Conservation (phyloP, 1,284 basidiomycete genomes). For the Ceratobasidium sp. region DNA sequence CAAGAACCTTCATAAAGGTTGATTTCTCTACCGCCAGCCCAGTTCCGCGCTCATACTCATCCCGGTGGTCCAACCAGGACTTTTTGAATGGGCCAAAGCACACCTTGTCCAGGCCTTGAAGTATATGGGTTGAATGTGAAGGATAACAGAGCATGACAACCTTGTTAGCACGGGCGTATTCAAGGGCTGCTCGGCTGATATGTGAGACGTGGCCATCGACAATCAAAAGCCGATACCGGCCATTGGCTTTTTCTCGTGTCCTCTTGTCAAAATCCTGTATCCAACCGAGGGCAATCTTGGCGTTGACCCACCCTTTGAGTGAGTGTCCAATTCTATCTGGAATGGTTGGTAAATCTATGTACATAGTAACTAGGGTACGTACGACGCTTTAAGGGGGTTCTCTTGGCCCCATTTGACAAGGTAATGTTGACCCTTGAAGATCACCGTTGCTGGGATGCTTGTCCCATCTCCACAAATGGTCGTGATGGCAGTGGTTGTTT, state of each 20-base stretch:
- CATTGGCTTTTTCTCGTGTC: slow-evolving; percentile 57
- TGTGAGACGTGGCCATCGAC: slow-evolving; percentile 62
- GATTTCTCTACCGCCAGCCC: slow-evolving; percentile 52
- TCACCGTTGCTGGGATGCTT: slow-evolving; percentile 54
- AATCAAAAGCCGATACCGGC: slow-evolving; percentile 54
- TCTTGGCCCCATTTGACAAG: slow-evolving; percentile 53
- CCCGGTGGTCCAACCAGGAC: slow-evolving; percentile 28
- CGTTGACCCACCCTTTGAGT: slow-evolving; percentile 54
- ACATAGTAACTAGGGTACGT: background rate
- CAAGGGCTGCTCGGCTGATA: slow-evolving; percentile 56
- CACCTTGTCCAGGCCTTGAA: slow-evolving; percentile 49
- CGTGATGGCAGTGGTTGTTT: slow-evolving; percentile 58
- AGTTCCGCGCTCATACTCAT: slow-evolving; percentile 50
- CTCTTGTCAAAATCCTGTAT: slow-evolving; percentile 57
- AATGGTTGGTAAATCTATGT: background rate
- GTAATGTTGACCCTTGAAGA: slow-evolving; percentile 59
- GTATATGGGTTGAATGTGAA: slow-evolving; percentile 54
- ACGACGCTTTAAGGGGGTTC: slow-evolving; percentile 45
- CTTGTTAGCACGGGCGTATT: slow-evolving; percentile 55
- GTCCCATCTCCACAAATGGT: slow-evolving; percentile 59
- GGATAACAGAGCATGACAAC: slow-evolving; percentile 60
- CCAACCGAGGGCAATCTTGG: slow-evolving; percentile 55
- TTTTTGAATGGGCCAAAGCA: slow-evolving; percentile 40
- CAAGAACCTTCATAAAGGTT: slow-evolving; percentile 51
- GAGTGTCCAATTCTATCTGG: slow-evolving; percentile 51